Evolutionary conservation across 305 asterid genomes (phyloP), one percentile per base, ranked within the genome.

Genomic region (Plantago lanceolata): DNA sequence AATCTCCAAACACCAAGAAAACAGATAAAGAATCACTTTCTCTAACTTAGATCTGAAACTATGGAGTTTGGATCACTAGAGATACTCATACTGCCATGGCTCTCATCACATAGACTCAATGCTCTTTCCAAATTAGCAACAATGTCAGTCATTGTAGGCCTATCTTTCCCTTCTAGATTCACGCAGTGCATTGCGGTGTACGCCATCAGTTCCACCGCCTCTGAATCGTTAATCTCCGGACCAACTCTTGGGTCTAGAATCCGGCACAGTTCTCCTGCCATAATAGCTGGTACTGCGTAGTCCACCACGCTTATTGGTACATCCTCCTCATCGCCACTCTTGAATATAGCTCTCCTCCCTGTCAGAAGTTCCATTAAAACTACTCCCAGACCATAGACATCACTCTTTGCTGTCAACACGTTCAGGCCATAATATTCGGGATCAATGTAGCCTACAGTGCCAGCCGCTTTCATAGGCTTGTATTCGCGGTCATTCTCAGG

Each of bases 171-270:
- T 73, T 90, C 96, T 80, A 84, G 78, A 84, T 84, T 84, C 78
- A 87, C 97, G 61, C 96, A 90, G 67, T 85, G 97, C 90, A 87
- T 72, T 15, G 95, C 97, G 1, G 93, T 90, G 73, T 85, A 87
- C 2, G 90, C 96, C 79, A 90, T 85, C 84, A 87, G 73, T 48
- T 90, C 97, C 66, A 90, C 94, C 35, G 94, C 88, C 79, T 90
- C 97, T 14, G 81, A 77, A 61, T 85, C 97, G 2, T 64, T 76
- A 24, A 62, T 26, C 70, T 81, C 95, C 58, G 89, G 55, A 44
- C 93, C 96, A 0, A 87, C 95, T 57, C 95, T 67, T 3, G 60
- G 51, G 71, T 90, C 97, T 76, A 90, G 64, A 15, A 90, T 72
- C 69, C 48, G 63, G 0, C 12, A 68, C 76, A 85, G 19, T n/a